These are phyloP conservation scores for Amylocystis lapponica DNA, from an alignment of 768 basidiomycete species.

Conservation along the genomic window DNA sequence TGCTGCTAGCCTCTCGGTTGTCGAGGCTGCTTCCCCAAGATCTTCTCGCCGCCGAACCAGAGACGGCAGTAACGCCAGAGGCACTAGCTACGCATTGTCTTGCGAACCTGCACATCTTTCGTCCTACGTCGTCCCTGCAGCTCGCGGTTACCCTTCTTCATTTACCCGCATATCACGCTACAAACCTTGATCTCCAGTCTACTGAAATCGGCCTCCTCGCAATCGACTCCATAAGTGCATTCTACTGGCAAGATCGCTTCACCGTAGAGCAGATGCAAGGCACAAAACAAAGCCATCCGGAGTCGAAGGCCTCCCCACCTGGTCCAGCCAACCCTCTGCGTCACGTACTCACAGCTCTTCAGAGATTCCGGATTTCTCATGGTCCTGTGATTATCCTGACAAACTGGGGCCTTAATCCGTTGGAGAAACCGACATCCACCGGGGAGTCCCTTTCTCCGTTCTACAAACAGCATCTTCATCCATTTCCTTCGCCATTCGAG, in stretches of 20 bases:
- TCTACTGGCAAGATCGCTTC: conserved; percentile 75
- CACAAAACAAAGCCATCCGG: conserved; percentile 7
- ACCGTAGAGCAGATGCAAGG: conserved; percentile 46
- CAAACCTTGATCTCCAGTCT: conserved; percentile 35
- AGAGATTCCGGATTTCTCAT: conserved; percentile 42
- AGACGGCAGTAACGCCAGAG: conserved; percentile 16
- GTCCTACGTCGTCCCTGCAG: conserved; percentile 59
- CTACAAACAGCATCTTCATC: conserved; percentile 50
- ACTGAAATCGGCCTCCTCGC: conserved; percentile 60
- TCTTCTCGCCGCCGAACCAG: not conserved
- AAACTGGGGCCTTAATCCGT: conserved; percentile 51
- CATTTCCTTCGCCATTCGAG: conserved; percentile 33
- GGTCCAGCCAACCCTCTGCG: conserved; percentile 31
- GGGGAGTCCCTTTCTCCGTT: conserved; percentile 21
- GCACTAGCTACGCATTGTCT: conserved; percentile 36
- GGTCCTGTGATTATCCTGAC: conserved; percentile 49
- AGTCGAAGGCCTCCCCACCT: conserved; percentile 1
- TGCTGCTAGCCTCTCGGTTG: conserved; percentile 46
- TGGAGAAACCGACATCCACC: conserved; percentile 11
- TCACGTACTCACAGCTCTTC: conserved; percentile 44
- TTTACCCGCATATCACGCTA: conserved; percentile 49
- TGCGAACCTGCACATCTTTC: conserved; percentile 60
- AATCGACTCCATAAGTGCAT: conserved; percentile 72
- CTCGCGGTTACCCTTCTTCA: conserved; percentile 62
- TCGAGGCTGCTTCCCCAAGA: conserved; percentile 18